These are phyloP conservation scores for Planoprotostelium fungivorum DNA, from an alignment of 78 protist species.

Conservation along the genomic window DNA sequence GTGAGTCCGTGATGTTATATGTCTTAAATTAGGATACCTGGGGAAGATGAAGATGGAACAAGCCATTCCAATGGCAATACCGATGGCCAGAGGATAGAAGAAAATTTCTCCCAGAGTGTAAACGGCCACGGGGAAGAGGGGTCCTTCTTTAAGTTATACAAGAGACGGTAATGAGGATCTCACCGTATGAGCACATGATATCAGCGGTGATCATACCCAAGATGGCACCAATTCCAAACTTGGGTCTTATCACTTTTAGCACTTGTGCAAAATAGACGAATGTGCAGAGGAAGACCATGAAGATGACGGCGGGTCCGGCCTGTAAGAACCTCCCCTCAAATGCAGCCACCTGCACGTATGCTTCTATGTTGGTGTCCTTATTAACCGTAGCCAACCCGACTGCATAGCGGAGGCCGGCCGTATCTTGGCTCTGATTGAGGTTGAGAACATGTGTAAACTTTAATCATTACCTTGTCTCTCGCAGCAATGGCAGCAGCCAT, in stretches of 20 bases:
- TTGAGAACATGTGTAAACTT: too few species aligned
- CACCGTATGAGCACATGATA: neutral
- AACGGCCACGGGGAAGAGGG: neutral
- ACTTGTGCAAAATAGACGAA: neutral
- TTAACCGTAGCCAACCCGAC: neutral
- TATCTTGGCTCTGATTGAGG: too few species aligned
- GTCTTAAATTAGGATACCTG: too few species aligned
- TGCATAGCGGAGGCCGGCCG: too few species aligned
- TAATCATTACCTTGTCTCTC: neutral
- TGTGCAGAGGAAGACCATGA: neutral
- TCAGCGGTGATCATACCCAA: neutral
- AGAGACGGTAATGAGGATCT: neutral
- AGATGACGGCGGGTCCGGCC: neutral
- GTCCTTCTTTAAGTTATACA: neutral
- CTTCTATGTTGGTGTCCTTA: neutral
- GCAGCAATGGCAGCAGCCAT: neutral
- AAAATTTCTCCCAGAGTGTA: neutral
- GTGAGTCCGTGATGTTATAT: too few species aligned
- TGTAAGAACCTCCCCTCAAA: neutral
- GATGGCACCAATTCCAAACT: neutral
- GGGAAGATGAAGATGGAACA: neutral
- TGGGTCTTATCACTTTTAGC: neutral
- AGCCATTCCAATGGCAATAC: neutral
- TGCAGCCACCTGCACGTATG: neutral
- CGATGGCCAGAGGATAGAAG: neutral